A percentile compares a stretch with the other conserved stretches of the same genome.
These are phyloP conservation scores for Syncephalastrum racemosum DNA, from an alignment of 371 early-diverging fungal genomes.

Conservation along the genomic window DNA sequence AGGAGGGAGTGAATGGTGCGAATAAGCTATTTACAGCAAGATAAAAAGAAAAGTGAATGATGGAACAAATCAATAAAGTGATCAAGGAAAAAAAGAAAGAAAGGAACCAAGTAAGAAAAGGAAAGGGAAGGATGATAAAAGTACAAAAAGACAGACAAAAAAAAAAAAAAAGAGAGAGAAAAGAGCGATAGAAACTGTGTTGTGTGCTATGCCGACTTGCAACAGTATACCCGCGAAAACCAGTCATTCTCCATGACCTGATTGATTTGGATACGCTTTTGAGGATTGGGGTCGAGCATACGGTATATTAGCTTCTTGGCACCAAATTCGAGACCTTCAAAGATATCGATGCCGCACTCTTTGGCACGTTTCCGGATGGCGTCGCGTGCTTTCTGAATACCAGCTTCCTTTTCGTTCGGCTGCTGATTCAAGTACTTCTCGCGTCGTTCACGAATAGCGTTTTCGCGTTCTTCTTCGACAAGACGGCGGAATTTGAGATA, in stretches of 20 bases:
- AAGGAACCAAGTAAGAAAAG: no score
- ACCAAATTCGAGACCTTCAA: slow-evolving; percentile 48
- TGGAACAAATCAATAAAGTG: no score
- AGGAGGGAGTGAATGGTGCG: no score
- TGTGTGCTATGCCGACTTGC: slow-evolving; percentile 15
- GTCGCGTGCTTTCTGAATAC: slow-evolving; percentile 28
- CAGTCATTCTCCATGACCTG: slow-evolving; percentile 57
- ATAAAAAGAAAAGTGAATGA: no score
- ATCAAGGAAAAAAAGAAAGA: no score
- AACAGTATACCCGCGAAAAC: slow-evolving; percentile 41
- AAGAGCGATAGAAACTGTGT: no score
- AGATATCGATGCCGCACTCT: slow-evolving; percentile 36
- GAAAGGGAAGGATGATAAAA: no score
- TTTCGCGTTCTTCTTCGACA: slow-evolving; percentile 41
- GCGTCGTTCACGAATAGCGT: slow-evolving; percentile 21
- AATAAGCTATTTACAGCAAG: no score
- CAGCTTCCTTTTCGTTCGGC: slow-evolving; percentile 7
- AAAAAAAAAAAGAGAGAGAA: no score
- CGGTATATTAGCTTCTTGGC: slow-evolving; percentile 57
- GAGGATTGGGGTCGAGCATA: slow-evolving; percentile 85
- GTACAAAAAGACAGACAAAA: no score
- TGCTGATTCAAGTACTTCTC: not conserved
- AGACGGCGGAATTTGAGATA: slow-evolving; percentile 35
- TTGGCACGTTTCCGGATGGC: slow-evolving; percentile 32
- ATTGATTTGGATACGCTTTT: slow-evolving; percentile 54